Conservation (phyloP, 148 eudicot genomes). For the Camellia lanceoleosa region DNA sequence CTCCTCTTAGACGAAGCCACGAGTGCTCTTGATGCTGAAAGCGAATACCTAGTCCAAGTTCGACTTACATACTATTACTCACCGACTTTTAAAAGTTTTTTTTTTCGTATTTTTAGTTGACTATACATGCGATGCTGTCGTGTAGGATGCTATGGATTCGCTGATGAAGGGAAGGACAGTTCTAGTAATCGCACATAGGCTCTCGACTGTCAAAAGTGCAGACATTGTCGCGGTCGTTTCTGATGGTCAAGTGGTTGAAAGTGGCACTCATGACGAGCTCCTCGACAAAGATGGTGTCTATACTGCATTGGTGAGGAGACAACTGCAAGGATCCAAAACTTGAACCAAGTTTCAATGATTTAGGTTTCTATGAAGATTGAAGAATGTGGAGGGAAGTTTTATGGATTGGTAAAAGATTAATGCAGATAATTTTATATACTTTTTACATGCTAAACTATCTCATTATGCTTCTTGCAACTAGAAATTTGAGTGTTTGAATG, state of each 20-base stretch:
- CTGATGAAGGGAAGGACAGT: conserved; percentile 89
- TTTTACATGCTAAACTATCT: too few relatives aligned
- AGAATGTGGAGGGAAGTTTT: too few relatives aligned
- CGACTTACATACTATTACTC: neutral
- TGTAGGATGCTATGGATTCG: conserved; percentile 89
- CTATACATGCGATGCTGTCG: neutral
- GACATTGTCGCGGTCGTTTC: conserved; percentile 79
- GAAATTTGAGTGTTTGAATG: too few relatives aligned
- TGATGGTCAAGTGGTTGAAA: conserved; percentile 83
- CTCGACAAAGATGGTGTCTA: conserved; percentile 64
- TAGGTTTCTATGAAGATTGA: too few relatives aligned
- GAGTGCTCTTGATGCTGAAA: conserved; percentile 92
- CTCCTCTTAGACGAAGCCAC: conserved; percentile 92
- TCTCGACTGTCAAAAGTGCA: conserved; percentile 86
- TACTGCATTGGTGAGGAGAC: conserved; percentile 77
- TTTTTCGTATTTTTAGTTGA: neutral
- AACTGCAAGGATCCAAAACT: conserved; percentile 59
- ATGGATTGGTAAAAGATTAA: too few relatives aligned
- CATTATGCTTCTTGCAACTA: too few relatives aligned
- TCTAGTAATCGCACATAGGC: conserved; percentile 86
- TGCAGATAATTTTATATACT: too few relatives aligned
- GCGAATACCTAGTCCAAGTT: conserved; percentile 91
- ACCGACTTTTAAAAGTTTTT: too few relatives aligned
- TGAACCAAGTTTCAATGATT: neutral
- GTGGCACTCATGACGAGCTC: conserved; percentile 79